Evolutionary conservation across 2,329 filamentous ascomycete species (phyloP).

Genomic region (Emericellopsis atlantica): DNA sequence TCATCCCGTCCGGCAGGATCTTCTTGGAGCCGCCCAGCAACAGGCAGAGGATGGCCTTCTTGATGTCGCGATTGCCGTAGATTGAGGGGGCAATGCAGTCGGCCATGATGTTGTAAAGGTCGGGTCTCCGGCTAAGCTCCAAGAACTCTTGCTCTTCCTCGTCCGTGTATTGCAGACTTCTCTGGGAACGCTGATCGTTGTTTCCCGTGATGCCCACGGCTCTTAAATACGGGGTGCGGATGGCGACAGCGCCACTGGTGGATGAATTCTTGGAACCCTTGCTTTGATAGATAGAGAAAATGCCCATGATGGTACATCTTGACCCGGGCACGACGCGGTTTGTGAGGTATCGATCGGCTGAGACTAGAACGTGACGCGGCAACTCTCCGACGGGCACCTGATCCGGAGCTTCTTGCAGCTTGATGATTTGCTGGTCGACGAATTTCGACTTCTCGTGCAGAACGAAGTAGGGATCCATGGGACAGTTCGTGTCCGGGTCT

Average conservation of each 20-base stretch:
- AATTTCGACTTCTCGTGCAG: constrained; percentile 89
- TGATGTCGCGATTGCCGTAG: constrained; percentile 91
- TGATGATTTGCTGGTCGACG: constrained; percentile 96
- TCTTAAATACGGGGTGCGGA: constrained; percentile 86
- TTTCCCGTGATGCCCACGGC: constrained; percentile 89
- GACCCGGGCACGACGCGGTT: constrained; percentile 94
- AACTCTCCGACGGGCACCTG: constrained; percentile 95
- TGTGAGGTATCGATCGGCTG: constrained; percentile 89
- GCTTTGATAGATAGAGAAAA: constrained; percentile 95
- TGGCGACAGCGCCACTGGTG: constrained; percentile 73
- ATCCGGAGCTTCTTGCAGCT: constrained; percentile 93
- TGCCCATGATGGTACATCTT: constrained; percentile 87
- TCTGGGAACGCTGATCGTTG: constrained; percentile 78
- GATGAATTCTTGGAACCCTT: constrained; percentile 71
- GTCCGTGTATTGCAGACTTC: constrained; percentile 73
- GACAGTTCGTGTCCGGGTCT: constrained; percentile 64
- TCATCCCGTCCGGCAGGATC: constrained; percentile 95
- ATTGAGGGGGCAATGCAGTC: constrained; percentile 95
- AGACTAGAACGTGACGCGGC: constrained; percentile 86
- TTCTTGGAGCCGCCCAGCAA: constrained; percentile 95
- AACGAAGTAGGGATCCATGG: constrained; percentile 90
- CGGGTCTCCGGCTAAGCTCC: constrained; percentile 79
- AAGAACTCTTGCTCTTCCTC: constrained; percentile 95
- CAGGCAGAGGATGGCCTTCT: constrained; percentile 91
- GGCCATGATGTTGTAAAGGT: constrained; percentile 85